Evolutionary conservation across 2,329 filamentous ascomycete genomes (phyloP).

Genomic region (Thermoascus crustaceus): DNA sequence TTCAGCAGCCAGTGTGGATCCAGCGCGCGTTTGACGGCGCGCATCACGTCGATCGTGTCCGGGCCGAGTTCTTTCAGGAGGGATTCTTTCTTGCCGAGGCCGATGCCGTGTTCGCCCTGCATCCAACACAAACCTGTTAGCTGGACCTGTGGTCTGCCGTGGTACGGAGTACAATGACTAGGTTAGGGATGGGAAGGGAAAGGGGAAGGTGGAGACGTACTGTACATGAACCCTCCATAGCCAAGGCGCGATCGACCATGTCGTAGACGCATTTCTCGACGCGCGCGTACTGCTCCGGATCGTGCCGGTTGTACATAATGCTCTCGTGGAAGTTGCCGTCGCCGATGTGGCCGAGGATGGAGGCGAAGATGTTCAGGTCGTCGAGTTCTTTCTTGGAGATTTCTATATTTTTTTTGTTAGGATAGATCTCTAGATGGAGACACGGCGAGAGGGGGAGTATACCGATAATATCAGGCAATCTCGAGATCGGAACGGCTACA

Average conservation of each 20-base stretch:
- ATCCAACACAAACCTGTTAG: not conserved
- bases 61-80: conserved; percentile 70
- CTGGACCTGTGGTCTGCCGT: conserved; percentile 4
- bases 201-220: no score
- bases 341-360: conserved; percentile 80
- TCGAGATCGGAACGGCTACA: conserved; percentile 53
- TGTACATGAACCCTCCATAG: conserved; percentile 91
- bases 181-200: no score
- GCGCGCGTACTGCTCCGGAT: conserved; percentile 61
- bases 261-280: conserved; percentile 77
- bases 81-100: conserved; percentile 76
- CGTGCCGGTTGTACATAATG: conserved; percentile 72
- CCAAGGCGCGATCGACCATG: conserved; percentile 82
- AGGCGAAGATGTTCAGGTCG: conserved; percentile 75
- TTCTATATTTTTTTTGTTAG: conserved; percentile 43
- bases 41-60: conserved; percentile 78
- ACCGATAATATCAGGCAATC: conserved; percentile 55
- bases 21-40: conserved; percentile 68
- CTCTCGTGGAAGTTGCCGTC: conserved; percentile 93
- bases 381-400: conserved; percentile 85
- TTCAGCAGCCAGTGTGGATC: conserved; percentile 88
- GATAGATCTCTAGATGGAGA: conserved; percentile 2
- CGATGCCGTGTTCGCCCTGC: conserved; percentile 72
- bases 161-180: no score
- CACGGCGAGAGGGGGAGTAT: conserved; percentile 10